Evolutionary conservation across 345 rosid genomes (phyloP), one percentile per base, ranked within the genome.

Genomic region (Eucalyptus pumila): DNA sequence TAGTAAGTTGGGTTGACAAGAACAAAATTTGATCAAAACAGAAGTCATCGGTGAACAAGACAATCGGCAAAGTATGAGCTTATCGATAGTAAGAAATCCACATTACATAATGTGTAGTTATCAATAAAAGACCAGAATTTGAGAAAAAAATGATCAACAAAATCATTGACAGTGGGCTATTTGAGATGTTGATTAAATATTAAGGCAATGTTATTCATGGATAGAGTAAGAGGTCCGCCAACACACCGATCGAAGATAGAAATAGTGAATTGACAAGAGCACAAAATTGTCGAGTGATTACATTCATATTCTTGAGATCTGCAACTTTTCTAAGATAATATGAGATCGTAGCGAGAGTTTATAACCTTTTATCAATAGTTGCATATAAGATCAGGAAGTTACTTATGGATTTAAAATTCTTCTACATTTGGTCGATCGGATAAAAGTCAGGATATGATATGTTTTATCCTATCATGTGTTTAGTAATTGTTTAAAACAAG

Each of bases 351-450:
- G 40, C 14, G 2, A 11, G 14, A 72, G 5, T 19, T 72, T 10
- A 2, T 19, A 72, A 72, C 8, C 26, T 37, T 72, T 72, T 72
- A 37, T 37, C 14, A 37, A 2, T 5, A 37, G 37, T 72, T 19
- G 45, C 14, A 3, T 34, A 19, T 37, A 37, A 72, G 81, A 2
- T 37, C 6, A 2, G 2, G 27, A 37, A 11, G 45, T 17, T 72
- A 34, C 4, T 34, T 37, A 72, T 37, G 26, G 2, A 10, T 34
- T 34, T 17, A 19, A 30, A 30, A 56, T 56, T 24, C 62, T 30
- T 11, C 8, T 60, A 60, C 4, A 30, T 60, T 27, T 60, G 32
- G 4, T 60, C 2, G 11, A 52, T 4, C 0, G 0, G 0, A 52
- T 52, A 52, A 52, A 52, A 52, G 69, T 23, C 30, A 23, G 5